Conservation (phyloP, 306 rosid genomes). For the Ochetophila trinervis region DNA sequence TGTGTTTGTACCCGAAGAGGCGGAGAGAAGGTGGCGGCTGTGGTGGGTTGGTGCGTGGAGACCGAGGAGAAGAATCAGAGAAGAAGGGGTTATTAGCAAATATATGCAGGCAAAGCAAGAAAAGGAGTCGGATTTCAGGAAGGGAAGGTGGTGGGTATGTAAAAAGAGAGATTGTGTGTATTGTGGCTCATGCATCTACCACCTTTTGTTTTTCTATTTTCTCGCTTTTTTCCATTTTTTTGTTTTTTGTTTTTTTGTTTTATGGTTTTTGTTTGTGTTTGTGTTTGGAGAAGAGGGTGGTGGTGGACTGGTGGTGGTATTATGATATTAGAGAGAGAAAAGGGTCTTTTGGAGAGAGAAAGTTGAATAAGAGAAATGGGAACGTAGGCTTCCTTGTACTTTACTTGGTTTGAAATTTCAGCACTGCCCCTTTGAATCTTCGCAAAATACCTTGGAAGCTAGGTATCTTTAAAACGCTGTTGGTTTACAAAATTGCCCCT, state of each 20-base stretch:
- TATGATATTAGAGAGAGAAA: conserved; percentile 30
- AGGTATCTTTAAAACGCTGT: neutral
- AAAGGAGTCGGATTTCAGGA: conserved; percentile 33
- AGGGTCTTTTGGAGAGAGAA: conserved; percentile 2
- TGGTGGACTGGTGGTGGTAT: conserved; percentile 38
- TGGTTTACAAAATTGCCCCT: conserved; percentile 37
- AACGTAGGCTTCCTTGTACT: conserved; percentile 36
- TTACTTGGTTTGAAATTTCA: conserved; percentile 34
- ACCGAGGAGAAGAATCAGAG: conserved; percentile 30
- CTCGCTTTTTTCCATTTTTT: neutral
- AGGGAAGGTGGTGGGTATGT: conserved; percentile 54
- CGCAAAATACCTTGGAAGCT: conserved; percentile 16
- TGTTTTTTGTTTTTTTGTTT: neutral
- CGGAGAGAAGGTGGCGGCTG: conserved; percentile 37
- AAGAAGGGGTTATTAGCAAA: conserved; percentile 25
- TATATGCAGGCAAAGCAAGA: conserved; percentile 9
- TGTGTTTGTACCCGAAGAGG: conserved; percentile 39
- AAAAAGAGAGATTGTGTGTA: conserved; percentile 31
- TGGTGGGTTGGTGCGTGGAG: conserved; percentile 13
- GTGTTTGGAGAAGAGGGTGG: conserved; percentile 34
- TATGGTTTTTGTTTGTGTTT: neutral
- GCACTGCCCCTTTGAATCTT: conserved; percentile 38
- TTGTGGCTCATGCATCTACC: conserved; percentile 91
- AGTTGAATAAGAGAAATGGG: conserved; percentile 20
- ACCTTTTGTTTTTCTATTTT: conserved; percentile 60